Evolutionary conservation across 176 grass and related monocot genomes (phyloP).

Genomic region (Raddia guianensis): DNA sequence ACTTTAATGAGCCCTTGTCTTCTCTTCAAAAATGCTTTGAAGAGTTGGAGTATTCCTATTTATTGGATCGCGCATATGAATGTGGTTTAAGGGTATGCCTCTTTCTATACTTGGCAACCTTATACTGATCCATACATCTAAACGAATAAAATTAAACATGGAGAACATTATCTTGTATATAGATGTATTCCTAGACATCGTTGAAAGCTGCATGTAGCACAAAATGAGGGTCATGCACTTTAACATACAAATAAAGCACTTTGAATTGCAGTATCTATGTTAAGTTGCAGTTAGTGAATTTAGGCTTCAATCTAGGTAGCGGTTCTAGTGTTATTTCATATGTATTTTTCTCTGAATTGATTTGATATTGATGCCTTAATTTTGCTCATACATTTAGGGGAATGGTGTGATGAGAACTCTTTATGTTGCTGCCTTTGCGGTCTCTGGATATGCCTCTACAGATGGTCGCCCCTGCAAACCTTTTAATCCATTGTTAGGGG

Average conservation of each 20-base stretch:
- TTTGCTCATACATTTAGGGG: slow-evolving; percentile 56
- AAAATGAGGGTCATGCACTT: background rate
- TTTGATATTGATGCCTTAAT: slow-evolving; percentile 38
- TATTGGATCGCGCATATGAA: slow-evolving; percentile 78
- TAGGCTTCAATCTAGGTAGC: background rate
- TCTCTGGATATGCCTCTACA: slow-evolving; percentile 88
- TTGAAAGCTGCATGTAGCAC: background rate
- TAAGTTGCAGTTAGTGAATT: background rate
- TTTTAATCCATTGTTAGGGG: slow-evolving; percentile 93
- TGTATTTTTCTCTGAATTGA: slow-evolving; percentile 20
- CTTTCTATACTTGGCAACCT: slow-evolving; percentile 27
- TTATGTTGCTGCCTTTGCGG: slow-evolving; percentile 87
- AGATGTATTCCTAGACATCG: background rate
- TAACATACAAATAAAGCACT: background rate
- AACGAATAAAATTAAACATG: background rate
- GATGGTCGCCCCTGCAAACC: slow-evolving; percentile 81
- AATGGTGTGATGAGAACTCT: slow-evolving; percentile 84
- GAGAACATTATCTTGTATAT: slow-evolving; percentile 2
- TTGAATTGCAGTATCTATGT: slow-evolving; percentile 18
- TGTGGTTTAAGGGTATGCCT: slow-evolving; percentile 45
- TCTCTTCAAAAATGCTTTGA: slow-evolving; percentile 95
- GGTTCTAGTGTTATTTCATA: slow-evolving; percentile 16
- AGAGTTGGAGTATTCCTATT: slow-evolving; percentile 89
- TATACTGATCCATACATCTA: slow-evolving; percentile 1
- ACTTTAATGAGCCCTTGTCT: slow-evolving; percentile 85